Percentiles rank a stretch among this genome's conserved stretches.
Conservation (phyloP, 345 rosid species). For the Dovyalis caffra region DNA sequence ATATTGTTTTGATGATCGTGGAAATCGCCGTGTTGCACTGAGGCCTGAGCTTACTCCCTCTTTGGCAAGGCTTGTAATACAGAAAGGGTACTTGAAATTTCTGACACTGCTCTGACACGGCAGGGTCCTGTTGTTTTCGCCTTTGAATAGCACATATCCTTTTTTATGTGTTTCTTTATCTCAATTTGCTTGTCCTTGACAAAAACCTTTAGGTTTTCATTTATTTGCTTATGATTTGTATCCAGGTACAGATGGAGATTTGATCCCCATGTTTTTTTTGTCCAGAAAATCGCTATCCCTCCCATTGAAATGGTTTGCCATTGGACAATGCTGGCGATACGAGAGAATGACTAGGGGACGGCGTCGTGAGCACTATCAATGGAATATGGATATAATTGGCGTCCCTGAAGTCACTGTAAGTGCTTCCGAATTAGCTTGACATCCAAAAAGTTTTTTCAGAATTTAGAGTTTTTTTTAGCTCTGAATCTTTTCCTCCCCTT, state of each 20-base stretch:
- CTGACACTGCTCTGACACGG: constrained; percentile 13
- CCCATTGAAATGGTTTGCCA: constrained; percentile 94
- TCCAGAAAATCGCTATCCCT: constrained; percentile 86
- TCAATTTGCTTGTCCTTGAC: neutral
- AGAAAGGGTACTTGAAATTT: constrained; percentile 66
- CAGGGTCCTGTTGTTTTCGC: neutral
- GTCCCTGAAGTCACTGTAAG: constrained; percentile 79
- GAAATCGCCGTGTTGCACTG: constrained; percentile 94
- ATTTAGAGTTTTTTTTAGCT: neutral
- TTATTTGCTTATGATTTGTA: constrained; percentile 36
- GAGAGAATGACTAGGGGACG: constrained; percentile 98
- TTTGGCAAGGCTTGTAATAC: constrained; percentile 86
- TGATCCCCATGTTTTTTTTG: constrained; percentile 62
- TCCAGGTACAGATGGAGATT: constrained; percentile 63
- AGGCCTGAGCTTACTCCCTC: constrained; percentile 99
- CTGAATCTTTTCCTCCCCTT: neutral
- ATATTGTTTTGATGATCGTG: constrained; percentile 91
- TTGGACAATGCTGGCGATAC: constrained; percentile 97
- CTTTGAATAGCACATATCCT: neutral
- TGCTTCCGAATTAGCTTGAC: constrained; percentile 16
- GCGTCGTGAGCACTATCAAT: constrained; percentile 94
- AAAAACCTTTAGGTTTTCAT: neutral
- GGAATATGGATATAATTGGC: constrained; percentile 99
- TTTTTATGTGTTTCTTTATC: neutral
- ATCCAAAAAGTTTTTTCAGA: neutral